Percentiles rank a stretch among this genome's conserved stretches.
These are phyloP conservation scores for Podospora fimiseda DNA, from an alignment of 495 filamentous ascomycete genomes.

Conservation along the genomic window DNA sequence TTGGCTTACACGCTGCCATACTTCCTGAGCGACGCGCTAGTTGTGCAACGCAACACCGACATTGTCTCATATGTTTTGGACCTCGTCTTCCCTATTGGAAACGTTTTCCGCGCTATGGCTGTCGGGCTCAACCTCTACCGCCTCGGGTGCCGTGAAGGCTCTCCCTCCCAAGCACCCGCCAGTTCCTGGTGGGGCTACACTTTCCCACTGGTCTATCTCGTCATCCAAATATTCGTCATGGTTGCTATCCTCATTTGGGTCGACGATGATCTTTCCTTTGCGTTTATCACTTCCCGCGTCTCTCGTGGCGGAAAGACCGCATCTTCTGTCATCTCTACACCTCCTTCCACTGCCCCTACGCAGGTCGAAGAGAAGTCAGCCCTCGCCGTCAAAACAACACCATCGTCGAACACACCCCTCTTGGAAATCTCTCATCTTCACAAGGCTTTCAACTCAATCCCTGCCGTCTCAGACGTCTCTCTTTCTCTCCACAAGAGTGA, in stretches of 20 bases:
- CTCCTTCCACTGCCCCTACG: slow-evolving; percentile 8
- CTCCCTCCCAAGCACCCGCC: slow-evolving; percentile 51
- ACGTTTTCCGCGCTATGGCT: slow-evolving; percentile 59
- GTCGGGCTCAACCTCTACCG: slow-evolving; percentile 67
- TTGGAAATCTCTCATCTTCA: slow-evolving; percentile 71
- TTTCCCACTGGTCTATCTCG: slow-evolving; percentile 65
- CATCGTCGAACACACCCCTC: slow-evolving; percentile 51
- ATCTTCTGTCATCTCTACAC: background rate
- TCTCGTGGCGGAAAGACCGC: background rate
- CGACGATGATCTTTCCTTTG: slow-evolving; percentile 51
- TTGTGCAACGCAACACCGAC: slow-evolving; percentile 52
- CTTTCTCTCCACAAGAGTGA: slow-evolving; percentile 69
- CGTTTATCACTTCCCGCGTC: background rate
- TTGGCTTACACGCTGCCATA: slow-evolving; percentile 45
- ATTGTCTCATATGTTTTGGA: slow-evolving; percentile 51
- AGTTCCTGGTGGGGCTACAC: slow-evolving; percentile 65
- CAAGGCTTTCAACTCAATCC: slow-evolving; percentile 59
- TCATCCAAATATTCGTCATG: slow-evolving; percentile 58
- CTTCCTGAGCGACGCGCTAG: slow-evolving; percentile 52
- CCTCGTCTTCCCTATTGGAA: slow-evolving; percentile 64
- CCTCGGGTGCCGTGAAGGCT: slow-evolving; percentile 53
- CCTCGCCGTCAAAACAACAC: slow-evolving; percentile 23
- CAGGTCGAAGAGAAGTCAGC: slow-evolving; percentile 30
- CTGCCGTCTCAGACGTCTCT: slow-evolving; percentile 68
- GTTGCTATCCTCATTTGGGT: slow-evolving; percentile 61